phyloP scores from a whole-genome alignment of 352 stramenopile genomes.

The Globisporangium paroecandrum region DNA sequence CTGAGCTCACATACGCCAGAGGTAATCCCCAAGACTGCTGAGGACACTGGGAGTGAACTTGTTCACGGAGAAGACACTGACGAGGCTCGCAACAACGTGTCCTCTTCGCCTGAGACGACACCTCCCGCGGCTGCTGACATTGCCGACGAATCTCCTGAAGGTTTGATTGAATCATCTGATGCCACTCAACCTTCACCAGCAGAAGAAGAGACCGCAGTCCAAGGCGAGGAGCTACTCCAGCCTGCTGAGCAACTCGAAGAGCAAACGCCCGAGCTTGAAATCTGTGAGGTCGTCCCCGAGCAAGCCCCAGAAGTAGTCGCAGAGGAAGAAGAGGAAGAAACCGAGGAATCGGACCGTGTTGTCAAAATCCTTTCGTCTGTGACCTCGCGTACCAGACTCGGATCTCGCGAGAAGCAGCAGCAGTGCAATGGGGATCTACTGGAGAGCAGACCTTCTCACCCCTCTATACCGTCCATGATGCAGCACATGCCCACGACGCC shows the following conservation, averaged over 20 bases:
- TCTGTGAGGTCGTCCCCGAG: neutral
- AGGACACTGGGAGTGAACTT: neutral
- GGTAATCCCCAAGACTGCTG: neutral
- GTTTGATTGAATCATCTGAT: neutral
- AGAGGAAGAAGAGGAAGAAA: constrained; percentile 7
- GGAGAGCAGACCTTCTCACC: neutral
- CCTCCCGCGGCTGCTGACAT: neutral
- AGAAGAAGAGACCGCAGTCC: neutral
- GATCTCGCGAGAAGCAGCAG: constrained; percentile 5
- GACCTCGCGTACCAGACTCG: neutral
- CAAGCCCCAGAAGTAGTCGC: constrained; percentile 9
- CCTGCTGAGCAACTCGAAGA: neutral
- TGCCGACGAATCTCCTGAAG: neutral
- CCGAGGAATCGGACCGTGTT: constrained; percentile 4
- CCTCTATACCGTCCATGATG: neutral
- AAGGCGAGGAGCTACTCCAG: neutral
- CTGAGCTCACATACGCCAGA: neutral
- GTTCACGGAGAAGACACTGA: neutral
- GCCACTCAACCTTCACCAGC: neutral
- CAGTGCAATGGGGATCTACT: neutral
- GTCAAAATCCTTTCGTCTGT: constrained; percentile 3
- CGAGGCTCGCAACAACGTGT: neutral
- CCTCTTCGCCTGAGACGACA: neutral
- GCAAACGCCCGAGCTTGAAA: neutral
- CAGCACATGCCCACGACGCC: constrained; percentile 27